Evolutionary conservation across 495 filamentous ascomycete genomes (phyloP), one percentile per base, ranked within the genome.

Genomic region (Tirmania nivea): DNA sequence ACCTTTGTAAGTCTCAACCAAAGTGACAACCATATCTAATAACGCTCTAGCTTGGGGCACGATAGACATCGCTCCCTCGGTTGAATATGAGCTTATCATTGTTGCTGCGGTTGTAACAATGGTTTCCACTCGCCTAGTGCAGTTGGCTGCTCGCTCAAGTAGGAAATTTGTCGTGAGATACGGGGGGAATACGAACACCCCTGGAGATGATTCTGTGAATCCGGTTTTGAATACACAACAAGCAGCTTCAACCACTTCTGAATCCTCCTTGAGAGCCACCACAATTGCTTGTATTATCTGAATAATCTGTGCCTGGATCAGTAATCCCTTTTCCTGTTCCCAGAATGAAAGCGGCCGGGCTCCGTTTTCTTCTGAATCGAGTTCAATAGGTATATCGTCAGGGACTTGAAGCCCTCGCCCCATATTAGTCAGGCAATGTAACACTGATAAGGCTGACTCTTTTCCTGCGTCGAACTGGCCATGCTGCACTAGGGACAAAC

Each of bases 61-160:
- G 35, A 69, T 75, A 56, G 54, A 70, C 52, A 47, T 65, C 51
- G 59, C 74, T 57, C 60, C 70, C 56, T 66, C 67, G 5, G 70
- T 69, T 14, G 75, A 72, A 35, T 86, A 75, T 16, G 77, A 77
- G 14, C 75, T 78, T 42, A 90, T 71, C 57, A 93, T 81, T 2
- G 78, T 80, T 52, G 78, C 79, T 2, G 85, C 86, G 10, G 83
- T 89, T 20, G 76, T 79, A 50, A 95, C 77, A 8, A 94, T 73
- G 36, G 75, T 75, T 47, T 81, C 80, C 19, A 86, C 70, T 19
- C 81, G 73, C n/a, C 83, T 76, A 21, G 78, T 84, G 14, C 75
- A 31, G 25, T 31, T 71, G 10, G 76, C 65, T 0, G 72, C 71
- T 50, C 80, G 76, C 37, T 72, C 71, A 31, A 76, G 71, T 19